Evolutionary conservation across 768 basidiomycete genomes (phyloP), one percentile per base, ranked within the genome.

Genomic region (Boletales sp.): DNA sequence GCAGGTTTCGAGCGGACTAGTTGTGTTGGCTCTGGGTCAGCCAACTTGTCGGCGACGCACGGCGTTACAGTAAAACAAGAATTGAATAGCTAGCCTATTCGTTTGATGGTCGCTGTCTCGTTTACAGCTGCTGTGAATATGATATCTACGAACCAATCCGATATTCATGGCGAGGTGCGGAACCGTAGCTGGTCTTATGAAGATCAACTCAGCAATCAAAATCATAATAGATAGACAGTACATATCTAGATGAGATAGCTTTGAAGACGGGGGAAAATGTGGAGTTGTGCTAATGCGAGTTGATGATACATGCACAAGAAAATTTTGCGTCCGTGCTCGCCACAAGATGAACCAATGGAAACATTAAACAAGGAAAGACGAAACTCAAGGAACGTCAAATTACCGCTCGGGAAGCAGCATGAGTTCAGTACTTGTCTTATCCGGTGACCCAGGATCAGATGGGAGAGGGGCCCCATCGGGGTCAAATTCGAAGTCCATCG

Each of bases 391-490:
- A 0, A 49, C 38, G 30, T 9, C 18, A 36, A 18, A 13, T 48
- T 42, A 79, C 62, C 78, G 76, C 53, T 75, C 78, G 10, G 75
- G 72, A 30, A 77, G 70, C 12, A 77, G 53, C 61, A 74, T 68
- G 28, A 66, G 46, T 50, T 78, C 77, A 31, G 47, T 46, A 15
- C 58, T 64, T 21, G 59, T 63, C 60, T 80, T 81, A 55, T 73
- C 72, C 1, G 73, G 73, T 8, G 75, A 74, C 9, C 70, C 72
- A 2, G 75, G 73, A 44, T 75, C 70, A 8, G 64, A 52, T 41
- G 60, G 53, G 31, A 66, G 51, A 40, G 64, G 59, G 34, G 72
- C 74, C 1, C 77, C 77, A 46, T 79, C 78, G 3, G 73, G 70
- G 52, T 79, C 79, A 41, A 73, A 66, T 33, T 59, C 57, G 14